Evolutionary conservation across 2,329 filamentous ascomycete genomes (phyloP), one percentile per base, ranked within the genome.

Genomic region (Orbilia brochopaga): DNA sequence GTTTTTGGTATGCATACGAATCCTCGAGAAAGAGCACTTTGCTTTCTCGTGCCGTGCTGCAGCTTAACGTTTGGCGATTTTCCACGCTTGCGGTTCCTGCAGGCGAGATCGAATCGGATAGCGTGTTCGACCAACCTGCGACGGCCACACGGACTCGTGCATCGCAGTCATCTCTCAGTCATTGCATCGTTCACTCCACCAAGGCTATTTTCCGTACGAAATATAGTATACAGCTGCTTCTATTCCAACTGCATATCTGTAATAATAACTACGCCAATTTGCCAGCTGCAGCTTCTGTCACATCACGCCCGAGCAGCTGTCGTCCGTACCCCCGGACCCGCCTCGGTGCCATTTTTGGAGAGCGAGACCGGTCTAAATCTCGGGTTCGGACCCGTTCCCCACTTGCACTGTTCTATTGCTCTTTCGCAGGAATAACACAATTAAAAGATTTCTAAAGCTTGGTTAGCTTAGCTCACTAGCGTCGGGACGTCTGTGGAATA

Each of bases 321-420:
- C 37, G 37, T 42, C 37, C 37, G 37, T 59, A 48, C 58, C 55
- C 59, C 66, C 59, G 54, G 66, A 70, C 60, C 65, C 58, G 54
- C 66, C 60, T 54, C 55, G 44, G 66, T 42, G 37, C 13, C n/a
- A 15, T 42, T 42, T 42, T 42, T 42, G 66, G 65, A 59, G 53
- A 69, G 65, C 58, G 53, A 63, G 53, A 63, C 24, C 60, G 50
- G 53, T 70, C 65, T 50, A 62, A 70, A 63, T 35, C 65, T 70
- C 65, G 66, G 66, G 66, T 59, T 27, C 51, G 30, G 56, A 70
- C 59, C 66, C 66, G 66, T 70, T 70, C 66, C 66, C 66, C 66
- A 70, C 63, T 59, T 59, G 61, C 55, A 42, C 23, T 52, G 53
- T 51, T 62, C 50, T 67, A 17, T 21, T 32, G 23, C 11, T 40